Conservation (phyloP, 2,329 filamentous ascomycete genomes). For the Cadophora sp. region DNA sequence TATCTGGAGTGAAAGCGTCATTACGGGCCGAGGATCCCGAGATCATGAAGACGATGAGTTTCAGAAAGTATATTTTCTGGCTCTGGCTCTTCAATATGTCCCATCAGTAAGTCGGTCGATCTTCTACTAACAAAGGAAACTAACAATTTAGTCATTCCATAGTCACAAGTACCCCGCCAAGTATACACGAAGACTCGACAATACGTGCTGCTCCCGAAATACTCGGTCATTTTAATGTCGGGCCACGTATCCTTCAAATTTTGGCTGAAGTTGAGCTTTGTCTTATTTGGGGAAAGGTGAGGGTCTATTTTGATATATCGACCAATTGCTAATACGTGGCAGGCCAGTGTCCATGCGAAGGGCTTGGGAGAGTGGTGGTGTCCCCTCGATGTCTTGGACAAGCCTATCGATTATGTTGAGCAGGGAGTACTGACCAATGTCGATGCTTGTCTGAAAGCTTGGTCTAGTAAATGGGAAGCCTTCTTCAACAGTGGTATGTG, state of each 20-base stretch:
- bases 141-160: conserved; percentile 13
- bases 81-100: conserved; percentile 28
- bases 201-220: conserved; percentile 20
- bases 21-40: conserved; percentile 10
- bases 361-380: conserved; percentile 29
- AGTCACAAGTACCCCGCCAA: conserved; percentile 24
- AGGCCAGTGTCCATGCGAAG: conserved; percentile 4
- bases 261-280: conserved; percentile 23
- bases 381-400: conserved; percentile 7
- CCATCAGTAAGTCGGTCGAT: conserved; percentile 10
- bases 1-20: conserved; percentile 7
- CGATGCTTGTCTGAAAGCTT: conserved; percentile 11
- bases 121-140: not conserved
- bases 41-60: conserved; percentile 6
- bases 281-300: conserved; percentile 24
- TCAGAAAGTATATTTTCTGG: conserved; percentile 24
- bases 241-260: conserved; percentile 6
- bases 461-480: conserved; percentile 20
- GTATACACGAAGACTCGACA: conserved; percentile 21
- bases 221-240: conserved; percentile 12
- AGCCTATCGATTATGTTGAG: conserved; percentile 1
- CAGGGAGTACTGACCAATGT: not conserved
- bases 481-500: conserved; percentile 11
- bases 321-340: not conserved
- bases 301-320: not conserved